Evolutionary conservation across 179 eudicot species (phyloP).

Genomic region (Actinidia arguta): DNA sequence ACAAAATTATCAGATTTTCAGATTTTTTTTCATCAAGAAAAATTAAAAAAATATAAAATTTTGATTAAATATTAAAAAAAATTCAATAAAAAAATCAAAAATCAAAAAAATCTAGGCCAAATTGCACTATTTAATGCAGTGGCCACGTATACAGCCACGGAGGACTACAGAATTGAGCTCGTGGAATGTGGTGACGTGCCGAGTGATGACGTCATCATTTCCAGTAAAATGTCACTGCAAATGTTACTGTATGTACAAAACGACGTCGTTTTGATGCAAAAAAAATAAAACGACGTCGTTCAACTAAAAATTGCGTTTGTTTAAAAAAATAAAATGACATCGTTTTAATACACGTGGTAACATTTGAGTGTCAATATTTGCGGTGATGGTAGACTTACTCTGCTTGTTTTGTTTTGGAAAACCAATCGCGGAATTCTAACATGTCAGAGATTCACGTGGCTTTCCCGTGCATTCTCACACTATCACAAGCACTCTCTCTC

Average conservation of each 20-base stretch:
- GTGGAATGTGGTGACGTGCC: conserved; percentile 1
- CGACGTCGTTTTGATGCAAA: not conserved
- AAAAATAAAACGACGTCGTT: too few species aligned
- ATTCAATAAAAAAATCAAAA: not conserved
- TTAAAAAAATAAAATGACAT: not conserved
- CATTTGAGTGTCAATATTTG: too few species aligned
- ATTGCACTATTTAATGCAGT: too few species aligned
- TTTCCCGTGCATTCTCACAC: conserved; percentile 33
- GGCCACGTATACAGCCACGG: conserved; percentile 23
- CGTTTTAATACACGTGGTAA: too few species aligned
- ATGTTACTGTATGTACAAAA: not conserved
- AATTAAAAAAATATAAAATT: too few species aligned
- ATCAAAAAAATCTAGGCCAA: too few species aligned
- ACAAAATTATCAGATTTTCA: too few species aligned
- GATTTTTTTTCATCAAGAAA: too few species aligned
- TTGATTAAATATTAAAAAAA: not conserved
- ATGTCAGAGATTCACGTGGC: conserved; percentile 47
- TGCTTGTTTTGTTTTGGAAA: not conserved
- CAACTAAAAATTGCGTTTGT: not conserved
- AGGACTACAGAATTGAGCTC: not conserved
- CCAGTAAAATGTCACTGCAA: too few species aligned
- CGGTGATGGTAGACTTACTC: too few species aligned
- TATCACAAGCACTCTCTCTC: not conserved
- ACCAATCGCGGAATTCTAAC: conserved; percentile 20
- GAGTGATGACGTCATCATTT: not conserved